Percentiles rank a stretch among this genome's conserved stretches.
Evolutionary conservation across 169 alveolate species (phyloP).

Genomic region (Eimeria acervulina): DNA sequence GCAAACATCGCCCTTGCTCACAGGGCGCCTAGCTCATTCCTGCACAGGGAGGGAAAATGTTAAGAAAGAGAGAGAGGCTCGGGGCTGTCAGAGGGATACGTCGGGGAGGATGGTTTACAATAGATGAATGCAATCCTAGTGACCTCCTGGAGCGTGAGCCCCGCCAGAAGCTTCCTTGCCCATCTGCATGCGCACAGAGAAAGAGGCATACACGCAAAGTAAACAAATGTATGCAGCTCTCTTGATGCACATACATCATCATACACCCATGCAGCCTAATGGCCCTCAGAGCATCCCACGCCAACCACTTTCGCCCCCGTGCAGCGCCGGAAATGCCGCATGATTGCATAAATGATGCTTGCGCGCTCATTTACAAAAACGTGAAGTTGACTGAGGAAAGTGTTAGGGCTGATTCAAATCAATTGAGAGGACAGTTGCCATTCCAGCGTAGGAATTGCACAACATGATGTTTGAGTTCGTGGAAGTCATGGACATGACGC

Average conservation of each 20-base stretch:
- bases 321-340: not conserved
- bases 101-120: not conserved
- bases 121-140: not conserved
- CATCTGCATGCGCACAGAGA: conserved; percentile 38
- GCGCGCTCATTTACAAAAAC: not conserved
- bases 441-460: not conserved
- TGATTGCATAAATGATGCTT: not conserved
- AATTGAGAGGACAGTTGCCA: not conserved
- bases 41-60: too few species aligned
- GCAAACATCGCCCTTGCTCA: not conserved
- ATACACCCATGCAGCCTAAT: not conserved
- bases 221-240: not conserved
- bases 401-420: not conserved
- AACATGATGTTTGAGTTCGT: too few species aligned
- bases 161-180: conserved; percentile 44
- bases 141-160: conserved; percentile 50
- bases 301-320: not conserved
- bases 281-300: not conserved
- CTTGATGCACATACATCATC: not conserved
- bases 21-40: not conserved
- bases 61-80: not conserved
- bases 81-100: not conserved
- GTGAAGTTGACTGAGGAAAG: not conserved
- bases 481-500: too few species aligned
- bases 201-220: not conserved